These are phyloP conservation scores for Calonectria multiphialidica DNA, from an alignment of 2,329 filamentous ascomycete genomes.

Conservation along the genomic window DNA sequence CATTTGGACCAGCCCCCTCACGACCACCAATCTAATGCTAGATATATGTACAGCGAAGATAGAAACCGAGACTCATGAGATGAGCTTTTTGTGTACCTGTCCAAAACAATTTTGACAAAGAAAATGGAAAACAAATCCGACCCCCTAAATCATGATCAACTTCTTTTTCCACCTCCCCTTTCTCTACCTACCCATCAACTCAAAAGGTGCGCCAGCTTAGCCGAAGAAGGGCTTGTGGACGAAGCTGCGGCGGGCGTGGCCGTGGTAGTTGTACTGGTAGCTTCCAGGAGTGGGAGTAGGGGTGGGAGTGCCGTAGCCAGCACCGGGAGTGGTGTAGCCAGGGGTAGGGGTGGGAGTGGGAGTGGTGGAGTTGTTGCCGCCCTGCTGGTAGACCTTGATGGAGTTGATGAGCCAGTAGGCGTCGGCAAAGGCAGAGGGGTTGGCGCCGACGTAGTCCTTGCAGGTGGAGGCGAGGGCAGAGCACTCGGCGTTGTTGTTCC, in stretches of 20 bases:
- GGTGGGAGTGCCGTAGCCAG: neutral
- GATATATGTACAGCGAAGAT: slow-evolving; percentile 24
- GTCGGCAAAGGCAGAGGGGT: slow-evolving; percentile 77
- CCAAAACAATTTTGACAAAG: neutral
- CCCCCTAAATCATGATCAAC: neutral
- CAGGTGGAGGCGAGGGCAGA: slow-evolving; percentile 73
- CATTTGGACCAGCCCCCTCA: neutral
- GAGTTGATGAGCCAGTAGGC: slow-evolving; percentile 84
- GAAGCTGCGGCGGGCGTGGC: slow-evolving; percentile 24
- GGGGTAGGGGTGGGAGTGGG: slow-evolving; percentile 13
- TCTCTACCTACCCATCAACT: too few relatives aligned
- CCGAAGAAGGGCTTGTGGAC: slow-evolving; percentile 32
- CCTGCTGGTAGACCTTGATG: slow-evolving; percentile 69
- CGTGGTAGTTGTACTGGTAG: neutral
- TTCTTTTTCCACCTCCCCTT: neutral
- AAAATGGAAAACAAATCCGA: neutral
- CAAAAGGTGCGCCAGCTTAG: slow-evolving; percentile 16
- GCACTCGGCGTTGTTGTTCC: slow-evolving; percentile 70
- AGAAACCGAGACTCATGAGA: slow-evolving; percentile 11
- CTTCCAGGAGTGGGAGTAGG: neutral
- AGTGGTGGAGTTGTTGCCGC: slow-evolving; percentile 22
- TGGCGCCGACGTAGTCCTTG: slow-evolving; percentile 76
- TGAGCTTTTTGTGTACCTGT: slow-evolving; percentile 14
- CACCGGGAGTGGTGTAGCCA: slow-evolving; percentile 17
- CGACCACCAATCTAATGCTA: slow-evolving; percentile 1